phyloP scores from a whole-genome alignment of 1,284 basidiomycete species.

The Vanrija sp. region DNA sequence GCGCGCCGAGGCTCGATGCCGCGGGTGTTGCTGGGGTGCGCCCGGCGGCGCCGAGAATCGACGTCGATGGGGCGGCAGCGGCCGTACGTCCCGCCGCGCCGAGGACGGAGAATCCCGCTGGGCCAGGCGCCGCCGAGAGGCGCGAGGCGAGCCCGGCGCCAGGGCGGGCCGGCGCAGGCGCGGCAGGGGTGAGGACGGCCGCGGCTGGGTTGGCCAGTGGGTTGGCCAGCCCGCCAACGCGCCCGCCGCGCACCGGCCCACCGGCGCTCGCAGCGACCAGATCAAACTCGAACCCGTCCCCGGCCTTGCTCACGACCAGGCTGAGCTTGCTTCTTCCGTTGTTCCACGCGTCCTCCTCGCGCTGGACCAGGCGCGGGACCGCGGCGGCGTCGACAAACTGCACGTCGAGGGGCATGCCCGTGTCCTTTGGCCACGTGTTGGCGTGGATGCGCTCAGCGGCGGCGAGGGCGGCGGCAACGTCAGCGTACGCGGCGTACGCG shows the following conservation, averaged over 20 bases:
- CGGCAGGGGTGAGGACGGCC: not conserved
- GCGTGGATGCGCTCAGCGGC: conserved; percentile 27
- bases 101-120: too few species aligned
- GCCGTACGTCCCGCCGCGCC: too few species aligned
- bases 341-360: conserved; percentile 45
- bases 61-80: too few species aligned
- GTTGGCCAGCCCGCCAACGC: not conserved
- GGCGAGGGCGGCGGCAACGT: conserved; percentile 19
- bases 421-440: conserved; percentile 31
- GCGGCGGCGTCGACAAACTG: conserved; percentile 39
- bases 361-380: conserved; percentile 27
- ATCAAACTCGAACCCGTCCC: conserved; percentile 1
- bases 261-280: not conserved
- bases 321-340: conserved; percentile 38
- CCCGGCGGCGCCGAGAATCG: too few species aligned
- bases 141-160: too few species aligned
- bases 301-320: conserved; percentile 20
- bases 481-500: conserved; percentile 37
- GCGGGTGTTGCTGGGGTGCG: too few species aligned
- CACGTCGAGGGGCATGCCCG: conserved; percentile 31
- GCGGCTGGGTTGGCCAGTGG: not conserved
- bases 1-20: too few species aligned
- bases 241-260: not conserved
- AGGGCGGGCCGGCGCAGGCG: not conserved
- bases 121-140: too few species aligned